Conservation (phyloP, 2,329 filamentous ascomycete genomes). For the Drechslerella coelobrocha region DNA sequence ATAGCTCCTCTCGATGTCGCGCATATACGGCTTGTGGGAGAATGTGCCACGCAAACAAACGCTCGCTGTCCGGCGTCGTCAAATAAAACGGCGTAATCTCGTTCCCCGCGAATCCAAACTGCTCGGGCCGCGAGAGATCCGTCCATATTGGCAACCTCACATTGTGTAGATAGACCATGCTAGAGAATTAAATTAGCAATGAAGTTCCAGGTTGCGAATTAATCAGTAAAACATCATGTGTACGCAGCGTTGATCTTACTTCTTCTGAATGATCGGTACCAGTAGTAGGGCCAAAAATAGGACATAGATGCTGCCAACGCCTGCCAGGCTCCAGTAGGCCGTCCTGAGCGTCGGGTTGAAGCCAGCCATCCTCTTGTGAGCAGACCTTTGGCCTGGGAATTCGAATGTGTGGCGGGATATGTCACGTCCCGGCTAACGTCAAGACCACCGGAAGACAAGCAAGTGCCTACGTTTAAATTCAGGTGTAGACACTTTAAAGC, state of each 20-base stretch:
- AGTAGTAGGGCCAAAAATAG: conserved; percentile 71
- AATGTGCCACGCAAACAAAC: conserved; percentile 88
- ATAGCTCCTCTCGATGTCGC: conserved; percentile 71
- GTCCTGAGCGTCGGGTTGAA: conserved; percentile 53
- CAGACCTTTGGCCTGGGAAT: too few relatives aligned
- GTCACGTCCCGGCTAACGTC: too few relatives aligned
- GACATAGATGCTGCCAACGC: conserved; percentile 70
- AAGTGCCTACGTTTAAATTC: too few relatives aligned
- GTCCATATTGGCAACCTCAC: conserved; percentile 75
- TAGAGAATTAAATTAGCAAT: conserved; percentile 57
- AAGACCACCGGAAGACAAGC: too few relatives aligned
- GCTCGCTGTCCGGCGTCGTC: conserved; percentile 75
- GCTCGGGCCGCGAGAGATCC: conserved; percentile 76
- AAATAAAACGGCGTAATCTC: conserved; percentile 88
- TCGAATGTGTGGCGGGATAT: too few relatives aligned
- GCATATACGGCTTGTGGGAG: conserved; percentile 79
- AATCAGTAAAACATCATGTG: neutral
- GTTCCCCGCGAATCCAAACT: conserved; percentile 88
- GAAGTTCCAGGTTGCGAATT: conserved; percentile 17
- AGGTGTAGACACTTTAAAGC: too few relatives aligned
- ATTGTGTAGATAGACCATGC: conserved; percentile 83
- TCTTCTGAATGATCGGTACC: conserved; percentile 75
- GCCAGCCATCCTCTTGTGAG: conserved; percentile 18
- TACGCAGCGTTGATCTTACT: conserved; percentile 65
- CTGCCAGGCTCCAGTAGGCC: conserved; percentile 66